These are phyloP conservation scores for Xylaria digitata DNA, from an alignment of 2,329 filamentous ascomycete species.

Conservation along the genomic window DNA sequence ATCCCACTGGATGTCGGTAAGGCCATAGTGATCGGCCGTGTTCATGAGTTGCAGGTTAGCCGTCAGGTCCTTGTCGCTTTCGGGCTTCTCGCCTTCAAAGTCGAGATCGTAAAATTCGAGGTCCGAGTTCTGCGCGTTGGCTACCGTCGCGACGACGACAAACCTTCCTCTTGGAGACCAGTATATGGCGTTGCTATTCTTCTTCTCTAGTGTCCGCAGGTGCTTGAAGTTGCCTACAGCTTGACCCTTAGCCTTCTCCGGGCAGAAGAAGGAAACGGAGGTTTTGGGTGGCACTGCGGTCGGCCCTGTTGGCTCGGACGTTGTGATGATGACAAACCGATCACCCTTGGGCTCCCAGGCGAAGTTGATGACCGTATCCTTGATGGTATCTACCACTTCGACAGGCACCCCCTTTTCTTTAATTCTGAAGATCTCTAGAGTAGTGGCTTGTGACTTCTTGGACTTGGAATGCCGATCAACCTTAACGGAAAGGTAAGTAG, in stretches of 20 bases:
- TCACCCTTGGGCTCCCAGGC: slow-evolving; percentile 99
- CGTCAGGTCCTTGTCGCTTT: slow-evolving; percentile 91
- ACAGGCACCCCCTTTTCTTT: slow-evolving; percentile 98
- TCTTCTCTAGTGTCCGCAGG: slow-evolving; percentile 95
- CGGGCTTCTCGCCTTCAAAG: slow-evolving; percentile 96
- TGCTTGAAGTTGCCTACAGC: slow-evolving; percentile 94
- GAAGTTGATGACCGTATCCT: slow-evolving; percentile 99
- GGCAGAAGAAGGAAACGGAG: slow-evolving; percentile 93
- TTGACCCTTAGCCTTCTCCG: slow-evolving; percentile 88
- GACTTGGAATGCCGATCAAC: slow-evolving; percentile 99
- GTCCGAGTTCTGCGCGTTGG: slow-evolving; percentile 92
- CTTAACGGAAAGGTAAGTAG: slow-evolving; percentile 95
- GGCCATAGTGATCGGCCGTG: slow-evolving; percentile 93
- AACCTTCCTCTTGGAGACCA: slow-evolving; percentile 97
- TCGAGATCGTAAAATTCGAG: slow-evolving; percentile 98
- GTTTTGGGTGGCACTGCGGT: slow-evolving; percentile 93
- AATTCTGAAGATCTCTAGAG: slow-evolving; percentile 97
- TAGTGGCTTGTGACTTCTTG: slow-evolving; percentile 97
- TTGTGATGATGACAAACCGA: slow-evolving; percentile 96
- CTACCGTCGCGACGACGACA: slow-evolving; percentile 91
- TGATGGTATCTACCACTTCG: slow-evolving; percentile 96
- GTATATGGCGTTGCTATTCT: slow-evolving; percentile 99
- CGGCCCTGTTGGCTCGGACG: slow-evolving; percentile 81
- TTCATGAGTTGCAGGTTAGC: slow-evolving; percentile 97
- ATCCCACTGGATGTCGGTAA: slow-evolving; percentile 98